Percentiles rank a stretch among this genome's conserved stretches.
Conservation (phyloP, 2,329 filamentous ascomycete genomes). For the Fusarium virguliforme region DNA sequence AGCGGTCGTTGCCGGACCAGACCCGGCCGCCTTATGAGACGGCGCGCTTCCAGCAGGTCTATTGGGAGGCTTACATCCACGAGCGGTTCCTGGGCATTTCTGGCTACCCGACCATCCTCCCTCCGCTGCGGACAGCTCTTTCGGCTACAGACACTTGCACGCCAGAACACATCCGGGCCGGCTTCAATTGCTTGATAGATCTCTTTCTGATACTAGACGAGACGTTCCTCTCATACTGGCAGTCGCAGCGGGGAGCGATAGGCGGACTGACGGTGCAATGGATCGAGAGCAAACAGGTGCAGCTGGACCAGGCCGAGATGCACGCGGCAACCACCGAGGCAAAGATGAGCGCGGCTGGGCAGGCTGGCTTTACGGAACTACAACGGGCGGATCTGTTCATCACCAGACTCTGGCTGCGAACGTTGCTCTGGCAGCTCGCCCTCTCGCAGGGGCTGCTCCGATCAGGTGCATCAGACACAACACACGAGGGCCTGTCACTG, state of each 20-base stretch:
- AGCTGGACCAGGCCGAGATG: slow-evolving; percentile 59
- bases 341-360: slow-evolving; percentile 48
- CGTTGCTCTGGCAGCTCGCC: slow-evolving; percentile 61
- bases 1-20: slow-evolving; percentile 37
- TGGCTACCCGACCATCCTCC: slow-evolving; percentile 59
- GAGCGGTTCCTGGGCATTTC: slow-evolving; percentile 70
- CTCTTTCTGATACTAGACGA: slow-evolving; percentile 60
- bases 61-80: slow-evolving; percentile 72
- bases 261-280: slow-evolving; percentile 56
- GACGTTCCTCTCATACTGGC: slow-evolving; percentile 59
- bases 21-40: slow-evolving; percentile 33
- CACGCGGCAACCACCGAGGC: slow-evolving; percentile 52
- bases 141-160: slow-evolving; percentile 55
- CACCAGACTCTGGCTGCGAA: slow-evolving; percentile 61
- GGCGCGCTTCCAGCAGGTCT: slow-evolving; percentile 61
- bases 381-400: slow-evolving; percentile 61
- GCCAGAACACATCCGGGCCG: slow-evolving; percentile 56
- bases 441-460: slow-evolving; percentile 59
- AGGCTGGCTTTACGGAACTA: slow-evolving; percentile 56
- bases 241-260: slow-evolving; percentile 51
- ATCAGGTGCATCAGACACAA: slow-evolving; percentile 53
- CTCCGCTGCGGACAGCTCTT: slow-evolving; percentile 53
- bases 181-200: slow-evolving; percentile 58
- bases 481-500: slow-evolving; percentile 58
- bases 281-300: slow-evolving; percentile 60